Percentiles rank a stretch among this genome's conserved stretches.
Evolutionary conservation across 495 filamentous ascomycete species (phyloP).

Genomic region (Sordaria brevicollis): DNA sequence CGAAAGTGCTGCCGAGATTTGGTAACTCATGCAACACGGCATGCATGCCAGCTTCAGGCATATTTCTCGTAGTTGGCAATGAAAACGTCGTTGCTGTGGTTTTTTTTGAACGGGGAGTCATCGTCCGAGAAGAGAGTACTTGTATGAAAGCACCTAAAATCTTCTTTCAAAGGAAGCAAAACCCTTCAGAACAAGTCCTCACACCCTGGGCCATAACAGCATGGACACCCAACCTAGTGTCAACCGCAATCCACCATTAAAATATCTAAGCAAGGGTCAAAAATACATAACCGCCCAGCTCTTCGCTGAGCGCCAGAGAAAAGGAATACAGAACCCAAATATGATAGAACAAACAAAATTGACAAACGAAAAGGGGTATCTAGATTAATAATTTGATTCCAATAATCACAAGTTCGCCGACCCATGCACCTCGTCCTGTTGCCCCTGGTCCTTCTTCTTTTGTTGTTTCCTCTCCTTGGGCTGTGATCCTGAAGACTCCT

Average conservation of each 20-base stretch:
- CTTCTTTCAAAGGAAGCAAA: background rate
- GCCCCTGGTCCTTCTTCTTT: constrained; percentile 1
- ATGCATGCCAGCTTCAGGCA: too few species aligned
- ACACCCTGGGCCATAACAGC: background rate
- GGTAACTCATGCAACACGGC: too few species aligned
- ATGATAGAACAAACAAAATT: background rate
- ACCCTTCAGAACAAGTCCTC: background rate
- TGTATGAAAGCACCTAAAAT: too few species aligned
- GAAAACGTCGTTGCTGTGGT: too few species aligned
- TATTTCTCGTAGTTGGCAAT: too few species aligned
- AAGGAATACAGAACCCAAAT: background rate
- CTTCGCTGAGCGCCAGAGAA: background rate
- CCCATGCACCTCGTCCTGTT: background rate
- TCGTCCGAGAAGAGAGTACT: too few species aligned
- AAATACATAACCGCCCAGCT: background rate
- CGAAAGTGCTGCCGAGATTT: too few species aligned
- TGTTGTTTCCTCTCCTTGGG: constrained; percentile 6
- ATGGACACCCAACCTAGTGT: background rate
- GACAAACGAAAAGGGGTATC: constrained; percentile 5
- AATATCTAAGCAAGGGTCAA: background rate
- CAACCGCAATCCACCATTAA: background rate
- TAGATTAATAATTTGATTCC: constrained; percentile 1
- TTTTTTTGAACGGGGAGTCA: too few species aligned
- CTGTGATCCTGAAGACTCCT: background rate
- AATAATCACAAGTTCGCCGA: background rate